Evolutionary conservation across 164 flowering plant genomes (phyloP).

Genomic region (Umbellularia californica): DNA sequence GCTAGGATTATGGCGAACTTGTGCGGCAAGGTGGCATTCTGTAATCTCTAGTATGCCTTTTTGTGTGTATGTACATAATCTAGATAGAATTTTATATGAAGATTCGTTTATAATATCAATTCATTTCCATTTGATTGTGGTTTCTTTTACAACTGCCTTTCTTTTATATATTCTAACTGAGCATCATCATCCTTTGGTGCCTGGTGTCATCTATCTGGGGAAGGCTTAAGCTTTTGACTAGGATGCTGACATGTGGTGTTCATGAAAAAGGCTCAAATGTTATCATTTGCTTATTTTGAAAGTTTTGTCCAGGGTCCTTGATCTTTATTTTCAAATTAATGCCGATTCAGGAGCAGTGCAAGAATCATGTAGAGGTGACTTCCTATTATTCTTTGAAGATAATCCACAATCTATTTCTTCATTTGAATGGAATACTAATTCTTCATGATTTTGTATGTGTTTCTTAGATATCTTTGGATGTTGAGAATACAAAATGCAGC

Average conservation of each 20-base stretch:
- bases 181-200: neutral
- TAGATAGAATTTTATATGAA: no score
- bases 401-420: neutral
- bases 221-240: neutral
- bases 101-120: neutral
- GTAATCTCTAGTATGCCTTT: no score
- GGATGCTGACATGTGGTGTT: neutral
- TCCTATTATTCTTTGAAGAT: neutral
- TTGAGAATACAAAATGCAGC: slow-evolving; percentile 81
- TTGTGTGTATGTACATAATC: no score
- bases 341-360: slow-evolving; percentile 29
- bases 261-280: neutral
- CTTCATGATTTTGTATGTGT: slow-evolving; percentile 7
- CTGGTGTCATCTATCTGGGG: neutral
- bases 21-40: no score
- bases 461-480: slow-evolving; percentile 56
- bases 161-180: no score
- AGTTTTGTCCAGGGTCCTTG: slow-evolving; percentile 39
- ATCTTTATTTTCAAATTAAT: slow-evolving; percentile 51
- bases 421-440: neutral
- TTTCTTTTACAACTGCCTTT: neutral
- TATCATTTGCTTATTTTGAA: neutral
- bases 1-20: no score
- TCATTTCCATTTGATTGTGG: neutral
- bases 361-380: slow-evolving; percentile 46